Evolutionary conservation across 164 flowering plant species (phyloP).

Genomic region (Kalanchoe fedtschenkoi): DNA sequence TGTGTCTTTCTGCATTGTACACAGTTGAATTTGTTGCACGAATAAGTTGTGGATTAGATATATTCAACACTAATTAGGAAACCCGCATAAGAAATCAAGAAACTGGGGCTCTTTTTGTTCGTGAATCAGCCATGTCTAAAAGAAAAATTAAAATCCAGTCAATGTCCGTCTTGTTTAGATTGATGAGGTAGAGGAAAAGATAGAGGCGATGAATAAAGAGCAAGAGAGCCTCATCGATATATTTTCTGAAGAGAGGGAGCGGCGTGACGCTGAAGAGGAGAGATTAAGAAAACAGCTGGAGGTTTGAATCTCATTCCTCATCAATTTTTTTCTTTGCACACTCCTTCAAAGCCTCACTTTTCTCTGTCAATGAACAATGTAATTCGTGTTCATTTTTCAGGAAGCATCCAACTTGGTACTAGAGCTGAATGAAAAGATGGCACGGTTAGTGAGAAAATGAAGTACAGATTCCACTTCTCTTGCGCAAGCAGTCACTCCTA

Average conservation of each 20-base stretch:
- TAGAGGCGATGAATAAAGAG: conserved; percentile 56
- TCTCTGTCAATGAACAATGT: neutral
- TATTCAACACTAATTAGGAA: no score
- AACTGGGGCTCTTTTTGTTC: no score
- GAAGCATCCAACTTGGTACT: conserved; percentile 39
- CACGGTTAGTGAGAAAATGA: conserved; percentile 24
- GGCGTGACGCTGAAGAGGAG: conserved; percentile 54
- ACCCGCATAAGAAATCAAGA: no score
- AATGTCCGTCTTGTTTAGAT: conserved; percentile 26
- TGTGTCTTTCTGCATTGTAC: neutral
- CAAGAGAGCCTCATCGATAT: conserved; percentile 63
- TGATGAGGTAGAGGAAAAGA: conserved; percentile 25
- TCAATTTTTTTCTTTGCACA: neutral
- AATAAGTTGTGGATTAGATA: no score
- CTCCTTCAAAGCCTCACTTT: neutral
- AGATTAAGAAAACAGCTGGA: conserved; percentile 49
- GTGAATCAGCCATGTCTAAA: neutral
- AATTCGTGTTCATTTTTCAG: conserved; percentile 16
- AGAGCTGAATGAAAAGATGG: conserved; percentile 32
- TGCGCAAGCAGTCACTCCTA: no score
- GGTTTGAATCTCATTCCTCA: conserved; percentile 20
- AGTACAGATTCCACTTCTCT: no score
- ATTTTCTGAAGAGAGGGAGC: conserved; percentile 61
- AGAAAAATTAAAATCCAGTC: neutral
- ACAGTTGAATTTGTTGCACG: neutral